phyloP scores from a whole-genome alignment of 2,329 filamentous ascomycete species.

The Pyricularia sp. region DNA sequence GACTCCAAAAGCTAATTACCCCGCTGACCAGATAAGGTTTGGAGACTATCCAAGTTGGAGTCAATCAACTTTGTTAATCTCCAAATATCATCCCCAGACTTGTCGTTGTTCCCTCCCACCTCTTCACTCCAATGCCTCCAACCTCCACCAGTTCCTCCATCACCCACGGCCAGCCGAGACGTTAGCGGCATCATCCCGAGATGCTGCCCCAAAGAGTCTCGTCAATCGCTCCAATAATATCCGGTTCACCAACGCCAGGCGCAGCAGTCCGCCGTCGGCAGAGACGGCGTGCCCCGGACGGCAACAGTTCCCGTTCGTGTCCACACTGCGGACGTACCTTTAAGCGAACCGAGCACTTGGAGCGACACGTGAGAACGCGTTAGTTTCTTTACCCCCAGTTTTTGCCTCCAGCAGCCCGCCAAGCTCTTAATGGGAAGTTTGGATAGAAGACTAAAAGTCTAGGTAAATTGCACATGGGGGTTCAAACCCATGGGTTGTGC shows the following conservation, averaged over 20 bases:
- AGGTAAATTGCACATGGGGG: neutral
- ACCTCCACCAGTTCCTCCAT: neutral
- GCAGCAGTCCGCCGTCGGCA: constrained; percentile 9
- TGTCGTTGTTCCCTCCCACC: neutral
- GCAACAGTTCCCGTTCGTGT: constrained; percentile 18
- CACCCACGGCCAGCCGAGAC: neutral
- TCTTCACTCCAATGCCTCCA: neutral
- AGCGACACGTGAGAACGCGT: constrained; percentile 36
- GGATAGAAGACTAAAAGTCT: neutral
- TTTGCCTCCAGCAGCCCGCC: neutral
- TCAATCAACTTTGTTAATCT: neutral
- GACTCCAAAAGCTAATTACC: neutral
- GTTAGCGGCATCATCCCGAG: neutral
- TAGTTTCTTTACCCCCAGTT: constrained; percentile 15
- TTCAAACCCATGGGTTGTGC: neutral
- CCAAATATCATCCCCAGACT: neutral
- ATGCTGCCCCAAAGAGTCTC: neutral
- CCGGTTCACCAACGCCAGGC: constrained; percentile 9
- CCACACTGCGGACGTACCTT: constrained; percentile 32
- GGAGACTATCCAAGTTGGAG: neutral
- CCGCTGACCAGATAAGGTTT: neutral
- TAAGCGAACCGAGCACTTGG: constrained; percentile 35
- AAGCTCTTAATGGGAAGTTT: neutral
- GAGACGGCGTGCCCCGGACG: constrained; percentile 10
- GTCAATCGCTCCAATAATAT: constrained; percentile 8